phyloP scores from a whole-genome alignment of 2,329 filamentous ascomycete species.

The Pestalotiopsis sp. region DNA sequence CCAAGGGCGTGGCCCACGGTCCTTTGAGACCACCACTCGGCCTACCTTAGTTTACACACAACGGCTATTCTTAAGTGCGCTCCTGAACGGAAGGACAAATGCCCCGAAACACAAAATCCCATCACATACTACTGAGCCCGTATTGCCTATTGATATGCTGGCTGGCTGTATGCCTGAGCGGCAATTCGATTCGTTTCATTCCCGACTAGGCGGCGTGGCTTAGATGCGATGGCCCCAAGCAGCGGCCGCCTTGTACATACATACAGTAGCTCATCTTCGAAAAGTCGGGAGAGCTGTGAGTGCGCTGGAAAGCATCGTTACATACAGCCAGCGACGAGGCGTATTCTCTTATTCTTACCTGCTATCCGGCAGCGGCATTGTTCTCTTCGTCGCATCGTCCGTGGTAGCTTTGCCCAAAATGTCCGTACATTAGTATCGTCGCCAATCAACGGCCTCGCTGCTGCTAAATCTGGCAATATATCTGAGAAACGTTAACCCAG shows the following conservation, averaged over 20 bases:
- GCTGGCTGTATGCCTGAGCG: neutral
- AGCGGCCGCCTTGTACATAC: neutral
- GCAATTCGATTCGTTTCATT: neutral
- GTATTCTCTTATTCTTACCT: neutral
- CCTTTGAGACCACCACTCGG: neutral
- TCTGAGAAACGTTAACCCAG: neutral
- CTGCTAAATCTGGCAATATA: neutral
- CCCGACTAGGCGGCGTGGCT: neutral
- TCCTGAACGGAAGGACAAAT: neutral
- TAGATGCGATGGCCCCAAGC: neutral
- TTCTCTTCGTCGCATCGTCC: neutral
- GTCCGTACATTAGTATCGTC: too few species aligned
- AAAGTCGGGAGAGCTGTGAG: neutral
- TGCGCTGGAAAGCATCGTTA: neutral
- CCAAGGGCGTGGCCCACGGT: neutral
- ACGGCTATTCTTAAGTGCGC: neutral
- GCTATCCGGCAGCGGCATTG: neutral
- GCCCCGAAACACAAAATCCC: neutral
- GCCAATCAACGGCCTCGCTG: neutral
- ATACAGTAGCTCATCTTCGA: neutral
- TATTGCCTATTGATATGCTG: too few species aligned
- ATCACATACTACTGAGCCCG: too few species aligned
- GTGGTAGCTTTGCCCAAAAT: neutral
- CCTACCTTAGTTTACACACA: neutral
- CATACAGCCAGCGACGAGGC: neutral